These are phyloP conservation scores for Cladophialophora exuberans DNA, from an alignment of 2,329 filamentous ascomycete genomes.

Conservation along the genomic window DNA sequence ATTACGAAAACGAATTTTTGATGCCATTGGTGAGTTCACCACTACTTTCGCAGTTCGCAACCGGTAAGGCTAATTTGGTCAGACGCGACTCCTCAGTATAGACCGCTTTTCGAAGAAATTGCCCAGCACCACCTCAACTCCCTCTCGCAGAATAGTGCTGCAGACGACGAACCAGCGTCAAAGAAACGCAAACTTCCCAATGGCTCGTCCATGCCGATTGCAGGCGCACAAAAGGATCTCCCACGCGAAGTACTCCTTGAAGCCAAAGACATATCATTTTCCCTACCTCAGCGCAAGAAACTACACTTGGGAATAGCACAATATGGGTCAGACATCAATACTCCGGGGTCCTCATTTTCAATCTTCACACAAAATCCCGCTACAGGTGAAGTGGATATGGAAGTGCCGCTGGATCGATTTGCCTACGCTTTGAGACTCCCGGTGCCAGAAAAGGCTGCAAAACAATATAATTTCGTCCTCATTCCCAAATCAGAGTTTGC, in stretches of 20 bases:
- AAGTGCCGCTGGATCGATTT: constrained; percentile 40
- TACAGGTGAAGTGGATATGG: constrained; percentile 58
- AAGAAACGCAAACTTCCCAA: constrained; percentile 57
- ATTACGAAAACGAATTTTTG: constrained; percentile 26
- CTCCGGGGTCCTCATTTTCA: constrained; percentile 34
- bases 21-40: constrained; percentile 23
- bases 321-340: constrained; percentile 31
- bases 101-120: constrained; percentile 53
- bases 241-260: constrained; percentile 42
- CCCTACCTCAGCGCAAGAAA: constrained; percentile 67
- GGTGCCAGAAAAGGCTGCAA: constrained; percentile 66
- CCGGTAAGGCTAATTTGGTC: too few relatives aligned
- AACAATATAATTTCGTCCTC: constrained; percentile 66
- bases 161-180: constrained; percentile 38
- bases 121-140: constrained; percentile 48
- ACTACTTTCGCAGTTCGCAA: background rate
- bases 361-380: constrained; percentile 55
- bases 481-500: constrained; percentile 59
- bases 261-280: constrained; percentile 62
- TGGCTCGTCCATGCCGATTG: constrained; percentile 29
- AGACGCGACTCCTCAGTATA: constrained; percentile 22
- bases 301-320: constrained; percentile 61
- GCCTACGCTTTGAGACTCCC: constrained; percentile 65
- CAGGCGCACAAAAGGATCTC: constrained; percentile 31
- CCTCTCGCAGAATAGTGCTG: constrained; percentile 1